These are phyloP conservation scores for Teratosphaeria gauchensis DNA, from an alignment of 2,329 filamentous ascomycete genomes.

Conservation along the genomic window DNA sequence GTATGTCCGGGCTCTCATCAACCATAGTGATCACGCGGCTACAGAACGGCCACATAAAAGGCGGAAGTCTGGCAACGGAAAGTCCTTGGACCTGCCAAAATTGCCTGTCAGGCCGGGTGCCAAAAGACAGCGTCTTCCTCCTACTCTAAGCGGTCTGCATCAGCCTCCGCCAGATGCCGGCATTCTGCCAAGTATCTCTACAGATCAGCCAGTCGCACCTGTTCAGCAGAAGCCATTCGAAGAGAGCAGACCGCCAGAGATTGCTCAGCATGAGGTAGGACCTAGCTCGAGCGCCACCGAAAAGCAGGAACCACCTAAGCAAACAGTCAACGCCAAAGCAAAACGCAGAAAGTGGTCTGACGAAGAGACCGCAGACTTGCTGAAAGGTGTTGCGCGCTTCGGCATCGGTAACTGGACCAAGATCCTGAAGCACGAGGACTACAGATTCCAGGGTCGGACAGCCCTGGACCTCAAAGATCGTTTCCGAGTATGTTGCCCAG, in stretches of 20 bases:
- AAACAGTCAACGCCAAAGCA: constrained; percentile 1
- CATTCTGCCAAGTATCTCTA: constrained; percentile 51
- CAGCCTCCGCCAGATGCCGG: constrained; percentile 54
- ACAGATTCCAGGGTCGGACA: constrained; percentile 49
- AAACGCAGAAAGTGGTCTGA: constrained; percentile 49
- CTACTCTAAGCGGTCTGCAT: constrained; percentile 49
- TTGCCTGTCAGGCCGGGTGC: constrained; percentile 21
- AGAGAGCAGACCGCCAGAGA: not conserved
- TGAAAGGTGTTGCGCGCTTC: constrained; percentile 50
- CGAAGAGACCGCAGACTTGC: constrained; percentile 49
- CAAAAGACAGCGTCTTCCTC: constrained; percentile 34
- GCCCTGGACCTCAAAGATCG: constrained; percentile 55
- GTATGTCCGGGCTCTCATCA: constrained; percentile 16
- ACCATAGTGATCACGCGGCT: constrained; percentile 26
- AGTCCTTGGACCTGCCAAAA: constrained; percentile 27
- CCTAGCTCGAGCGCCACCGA: not conserved
- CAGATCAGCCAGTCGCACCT: constrained; percentile 9
- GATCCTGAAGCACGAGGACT: constrained; percentile 48
- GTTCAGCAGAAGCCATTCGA: not conserved
- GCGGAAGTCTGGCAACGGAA: constrained; percentile 12
- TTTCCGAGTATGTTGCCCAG: constrained; percentile 26
- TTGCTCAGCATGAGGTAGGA: not conserved
- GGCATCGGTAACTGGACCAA: constrained; percentile 57
- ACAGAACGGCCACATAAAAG: constrained; percentile 23
- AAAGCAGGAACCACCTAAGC: not conserved